These are phyloP conservation scores for Cerioporus squamosus DNA, from an alignment of 1,284 basidiomycete species.

Conservation along the genomic window DNA sequence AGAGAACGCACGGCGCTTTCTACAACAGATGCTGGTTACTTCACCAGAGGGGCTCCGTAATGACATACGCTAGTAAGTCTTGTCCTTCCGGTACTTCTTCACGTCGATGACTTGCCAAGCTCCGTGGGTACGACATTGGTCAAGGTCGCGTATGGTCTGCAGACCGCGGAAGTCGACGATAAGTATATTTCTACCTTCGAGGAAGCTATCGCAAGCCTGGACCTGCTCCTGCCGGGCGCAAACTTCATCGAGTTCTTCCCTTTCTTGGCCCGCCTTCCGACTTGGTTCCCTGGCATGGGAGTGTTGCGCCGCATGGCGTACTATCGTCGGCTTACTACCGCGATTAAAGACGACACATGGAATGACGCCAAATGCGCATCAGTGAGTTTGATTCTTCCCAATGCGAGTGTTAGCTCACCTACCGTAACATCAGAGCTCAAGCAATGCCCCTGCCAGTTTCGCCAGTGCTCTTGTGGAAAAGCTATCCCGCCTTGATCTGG, in stretches of 20 bases:
- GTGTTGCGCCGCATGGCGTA: neutral
- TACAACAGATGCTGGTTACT: neutral
- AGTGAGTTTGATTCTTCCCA: neutral
- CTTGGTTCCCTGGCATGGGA: slow-evolving; percentile 29
- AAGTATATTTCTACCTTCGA: neutral
- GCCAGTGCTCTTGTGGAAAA: neutral
- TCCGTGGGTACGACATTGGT: neutral
- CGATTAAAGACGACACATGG: neutral
- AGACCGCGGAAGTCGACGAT: neutral
- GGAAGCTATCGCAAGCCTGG: slow-evolving; percentile 1
- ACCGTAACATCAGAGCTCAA: neutral
- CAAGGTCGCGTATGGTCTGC: neutral
- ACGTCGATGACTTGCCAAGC: neutral
- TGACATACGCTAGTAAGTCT: neutral
- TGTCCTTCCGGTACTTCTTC: neutral
- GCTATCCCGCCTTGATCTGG: neutral
- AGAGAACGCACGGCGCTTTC: neutral
- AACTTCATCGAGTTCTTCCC: slow-evolving; percentile 21
- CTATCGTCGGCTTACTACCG: neutral
- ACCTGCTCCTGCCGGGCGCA: neutral
- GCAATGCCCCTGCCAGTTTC: neutral
- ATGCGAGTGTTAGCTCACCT: neutral
- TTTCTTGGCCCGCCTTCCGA: slow-evolving; percentile 19
- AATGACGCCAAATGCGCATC: neutral
- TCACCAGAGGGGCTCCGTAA: neutral